Evolutionary conservation across 2,329 filamentous ascomycete genomes (phyloP), one percentile per base, ranked within the genome.

Genomic region (Geosmithia morbida): DNA sequence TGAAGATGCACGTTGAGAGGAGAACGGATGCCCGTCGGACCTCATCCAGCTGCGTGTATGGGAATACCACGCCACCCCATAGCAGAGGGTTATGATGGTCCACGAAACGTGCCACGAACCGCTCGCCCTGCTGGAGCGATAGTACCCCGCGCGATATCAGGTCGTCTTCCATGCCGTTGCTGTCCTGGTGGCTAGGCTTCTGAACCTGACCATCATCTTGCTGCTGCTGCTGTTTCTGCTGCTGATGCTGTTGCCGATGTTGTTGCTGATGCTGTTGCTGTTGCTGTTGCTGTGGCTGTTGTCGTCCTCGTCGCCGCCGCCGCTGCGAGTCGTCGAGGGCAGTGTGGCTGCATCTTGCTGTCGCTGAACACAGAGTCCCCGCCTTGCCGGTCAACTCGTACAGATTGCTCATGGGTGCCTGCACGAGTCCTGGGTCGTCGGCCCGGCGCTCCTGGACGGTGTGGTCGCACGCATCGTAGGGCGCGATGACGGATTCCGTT

Each of bases 21-120:
- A 79, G 60, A 1, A 72, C 70, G 1, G 77, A 81, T 11, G 74
- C 71, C 44, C 70, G 66, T 40, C 76, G 69, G 11, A 79, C 67
- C 1, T 70, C 70, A 4, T 63, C 64, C 41, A 77, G 57, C 46
- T 67, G 66, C 13, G 62, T 60, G 51, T 76, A 71, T 18, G 70
- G 66, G 10, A 74, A 59, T 40, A 72, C 68, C 40, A 74, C 68
- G 2, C 70, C 70, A 46, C 68, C 70, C 68, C 70, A 75, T 8
- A 74, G 61, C 53, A 74, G 64, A 3, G 65, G 66, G 19, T 61
- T 63, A 48, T 65, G 68, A 47, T 66, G 52, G 19, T 37, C 39
- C 13, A 37, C 18, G 14, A 37, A 46, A 45, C 10, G 40, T 13
- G 43, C 59, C 52, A 74, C 74, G 6, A 75, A 59, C 48, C 71